A percentile compares a stretch with the other conserved stretches of the same genome.
phyloP scores from a whole-genome alignment of 2,329 filamentous ascomycete species.

The Purpureocillium lavendulum region DNA sequence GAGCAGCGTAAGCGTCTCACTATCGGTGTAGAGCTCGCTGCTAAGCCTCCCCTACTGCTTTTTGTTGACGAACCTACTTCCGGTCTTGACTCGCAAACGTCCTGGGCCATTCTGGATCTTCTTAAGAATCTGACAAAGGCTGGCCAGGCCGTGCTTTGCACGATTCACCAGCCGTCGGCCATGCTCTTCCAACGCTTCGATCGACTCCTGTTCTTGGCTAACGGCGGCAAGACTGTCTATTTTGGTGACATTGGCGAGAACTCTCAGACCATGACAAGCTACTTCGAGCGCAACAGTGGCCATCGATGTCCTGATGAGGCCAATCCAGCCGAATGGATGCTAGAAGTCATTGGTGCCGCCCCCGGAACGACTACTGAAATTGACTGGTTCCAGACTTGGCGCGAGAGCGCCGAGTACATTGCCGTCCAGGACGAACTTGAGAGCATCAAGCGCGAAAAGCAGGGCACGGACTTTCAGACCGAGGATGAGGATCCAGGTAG shows the following conservation, averaged over 20 bases:
- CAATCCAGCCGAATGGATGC: conserved; percentile 64
- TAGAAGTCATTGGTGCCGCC: conserved; percentile 36
- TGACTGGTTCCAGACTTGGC: conserved; percentile 30
- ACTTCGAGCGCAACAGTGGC: conserved; percentile 42
- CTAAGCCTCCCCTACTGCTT: conserved; percentile 51
- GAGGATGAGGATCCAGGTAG: conserved; percentile 27
- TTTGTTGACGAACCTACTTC: conserved; percentile 60
- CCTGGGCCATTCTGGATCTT: conserved; percentile 26
- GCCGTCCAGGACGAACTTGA: conserved; percentile 28
- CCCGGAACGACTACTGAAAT: no score
- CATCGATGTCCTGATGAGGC: conserved; percentile 41
- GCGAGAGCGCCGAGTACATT: conserved; percentile 19
- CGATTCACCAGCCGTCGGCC: conserved; percentile 11
- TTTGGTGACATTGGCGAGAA: not conserved
- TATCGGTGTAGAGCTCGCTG: conserved; percentile 60
- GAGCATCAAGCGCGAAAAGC: conserved; percentile 41
- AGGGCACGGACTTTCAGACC: conserved; percentile 15
- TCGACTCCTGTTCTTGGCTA: conserved; percentile 7
- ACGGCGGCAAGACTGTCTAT: conserved; percentile 1
- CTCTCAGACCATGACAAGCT: not conserved
- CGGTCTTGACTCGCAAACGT: conserved; percentile 24
- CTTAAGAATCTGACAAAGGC: conserved; percentile 43
- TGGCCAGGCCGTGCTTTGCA: conserved; percentile 50
- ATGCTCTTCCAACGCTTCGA: conserved; percentile 12
- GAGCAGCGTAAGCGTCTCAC: conserved; percentile 55